Evolutionary conservation across 805 yeast species (phyloP).

Genomic region (Blastobotrys robertii): DNA sequence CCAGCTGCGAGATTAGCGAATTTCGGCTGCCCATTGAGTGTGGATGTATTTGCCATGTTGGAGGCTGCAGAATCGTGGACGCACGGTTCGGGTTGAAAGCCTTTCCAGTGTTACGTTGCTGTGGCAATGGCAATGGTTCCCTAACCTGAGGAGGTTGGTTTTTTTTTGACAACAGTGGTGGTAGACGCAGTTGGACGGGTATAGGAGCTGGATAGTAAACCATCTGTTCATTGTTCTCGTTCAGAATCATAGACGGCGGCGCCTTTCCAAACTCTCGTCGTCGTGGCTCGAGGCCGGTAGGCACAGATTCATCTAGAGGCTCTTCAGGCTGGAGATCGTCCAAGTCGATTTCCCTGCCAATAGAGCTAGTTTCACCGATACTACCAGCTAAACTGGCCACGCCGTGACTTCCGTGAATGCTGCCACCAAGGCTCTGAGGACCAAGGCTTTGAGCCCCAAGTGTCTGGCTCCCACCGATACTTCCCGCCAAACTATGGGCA

Average conservation of each 20-base stretch:
- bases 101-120: not conserved
- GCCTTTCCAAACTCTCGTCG: not conserved
- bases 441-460: too few relatives aligned
- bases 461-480: too few relatives aligned
- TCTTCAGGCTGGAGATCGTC: not conserved
- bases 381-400: too few relatives aligned
- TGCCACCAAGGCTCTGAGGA: too few relatives aligned
- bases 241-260: too few relatives aligned
- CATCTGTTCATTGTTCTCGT: slow-evolving; percentile 4
- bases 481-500: too few relatives aligned
- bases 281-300: not conserved
- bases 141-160: not conserved
- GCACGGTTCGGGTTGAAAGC: slow-evolving; percentile 9
- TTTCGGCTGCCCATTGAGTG: not conserved
- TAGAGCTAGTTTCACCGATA: too few relatives aligned
- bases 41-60: slow-evolving; percentile 1
- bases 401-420: too few relatives aligned
- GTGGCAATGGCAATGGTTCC: not conserved
- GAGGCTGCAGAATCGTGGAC: slow-evolving; percentile 4
- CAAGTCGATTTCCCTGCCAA: too few relatives aligned
- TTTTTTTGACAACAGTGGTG: slow-evolving; percentile 24
- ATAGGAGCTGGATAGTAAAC: slow-evolving; percentile 29
- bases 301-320: not conserved
- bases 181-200: slow-evolving; percentile 26
- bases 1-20: slow-evolving; percentile 1